Evolutionary conservation across 352 stramenopile genomes (phyloP), one percentile per base, ranked within the genome.

Genomic region (Peronosclerospora sorghi): DNA sequence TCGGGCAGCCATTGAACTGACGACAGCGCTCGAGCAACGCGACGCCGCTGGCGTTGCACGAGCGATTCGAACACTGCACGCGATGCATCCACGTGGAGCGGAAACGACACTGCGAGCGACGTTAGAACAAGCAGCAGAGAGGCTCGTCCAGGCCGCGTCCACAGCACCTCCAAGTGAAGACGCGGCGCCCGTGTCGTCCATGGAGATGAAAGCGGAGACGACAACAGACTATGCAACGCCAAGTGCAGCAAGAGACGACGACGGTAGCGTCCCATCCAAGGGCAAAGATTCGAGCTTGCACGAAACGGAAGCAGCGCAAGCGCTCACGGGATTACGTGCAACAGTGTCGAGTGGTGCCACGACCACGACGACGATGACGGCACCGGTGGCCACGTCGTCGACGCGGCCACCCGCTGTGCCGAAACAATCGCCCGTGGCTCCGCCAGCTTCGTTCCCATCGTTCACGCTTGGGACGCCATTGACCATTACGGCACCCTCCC

Each of bases 251-350:
- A 28, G 5, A 8, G 15, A 24, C 41, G 43, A 47, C 4, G 34
- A 28, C 17, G 26, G 18, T 8, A n/a, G 24, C 12, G 26, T 34
- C 17, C 36, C 42, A 10, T 54, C 63, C 17, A 65, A 62, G 1
- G 54, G 28, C 12, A 66, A 58, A 27, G 55, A 61, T 14, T 59
- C 56, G 9, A 54, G 48, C 9, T 51, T 43, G n/a, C 73, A 85
- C 50, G 75, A 88, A 43, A 66, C 67, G 24, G 70, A 73, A 20
- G 75, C 75, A 3, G 75, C 75, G 3, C 73, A 88, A 46, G 75
- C 75, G 41, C 68, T 88, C 27, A 88, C 75, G 23, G 75, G 75
- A 17, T 51, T 88, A 13, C 73, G 75, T n/a, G 57, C 46, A 9
- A 53, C 40, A 39, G 45, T 45, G 13, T 46, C 54, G 14, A 38